A percentile compares a stretch with the other conserved stretches of the same genome.
These are phyloP conservation scores for Plasmodium reichenowi DNA, from an alignment of 169 alveolate species.

Conservation along the genomic window DNA sequence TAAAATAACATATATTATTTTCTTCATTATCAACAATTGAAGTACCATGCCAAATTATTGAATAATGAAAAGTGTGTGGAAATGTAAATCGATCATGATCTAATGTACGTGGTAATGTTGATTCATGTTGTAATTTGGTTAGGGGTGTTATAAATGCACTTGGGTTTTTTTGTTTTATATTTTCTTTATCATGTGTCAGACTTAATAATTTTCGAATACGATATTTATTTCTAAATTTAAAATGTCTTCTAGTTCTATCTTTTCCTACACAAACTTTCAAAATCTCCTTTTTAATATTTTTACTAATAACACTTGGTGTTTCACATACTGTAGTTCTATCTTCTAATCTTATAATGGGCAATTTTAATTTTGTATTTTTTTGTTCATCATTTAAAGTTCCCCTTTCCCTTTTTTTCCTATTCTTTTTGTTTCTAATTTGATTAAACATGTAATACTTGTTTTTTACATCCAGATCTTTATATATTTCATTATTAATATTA, in stretches of 20 bases:
- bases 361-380: slow-evolving; percentile 46
- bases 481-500: slow-evolving; percentile 11
- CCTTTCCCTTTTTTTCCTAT: slow-evolving; percentile 72
- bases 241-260: slow-evolving; percentile 83
- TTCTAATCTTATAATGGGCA: slow-evolving; percentile 81
- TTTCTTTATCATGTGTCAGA: slow-evolving; percentile 47
- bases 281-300: slow-evolving; percentile 82
- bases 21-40: slow-evolving; percentile 80
- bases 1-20: slow-evolving; percentile 71
- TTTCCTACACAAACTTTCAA: slow-evolving; percentile 81
- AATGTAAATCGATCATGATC: slow-evolving; percentile 81
- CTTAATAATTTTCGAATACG: slow-evolving; percentile 62
- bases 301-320: slow-evolving; percentile 85
- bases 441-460: slow-evolving; percentile 49
- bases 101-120: slow-evolving; percentile 85
- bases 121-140: slow-evolving; percentile 86
- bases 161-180: slow-evolving; percentile 76
- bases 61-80: slow-evolving; percentile 87
- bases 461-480: slow-evolving; percentile 23
- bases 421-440: slow-evolving; percentile 60
- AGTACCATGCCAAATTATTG: slow-evolving; percentile 84
- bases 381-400: slow-evolving; percentile 57
- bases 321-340: slow-evolving; percentile 88
- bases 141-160: slow-evolving; percentile 86
- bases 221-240: slow-evolving; percentile 83